Evolutionary conservation across 2,329 filamentous ascomycete genomes (phyloP).

Genomic region (Diplodia corticola): DNA sequence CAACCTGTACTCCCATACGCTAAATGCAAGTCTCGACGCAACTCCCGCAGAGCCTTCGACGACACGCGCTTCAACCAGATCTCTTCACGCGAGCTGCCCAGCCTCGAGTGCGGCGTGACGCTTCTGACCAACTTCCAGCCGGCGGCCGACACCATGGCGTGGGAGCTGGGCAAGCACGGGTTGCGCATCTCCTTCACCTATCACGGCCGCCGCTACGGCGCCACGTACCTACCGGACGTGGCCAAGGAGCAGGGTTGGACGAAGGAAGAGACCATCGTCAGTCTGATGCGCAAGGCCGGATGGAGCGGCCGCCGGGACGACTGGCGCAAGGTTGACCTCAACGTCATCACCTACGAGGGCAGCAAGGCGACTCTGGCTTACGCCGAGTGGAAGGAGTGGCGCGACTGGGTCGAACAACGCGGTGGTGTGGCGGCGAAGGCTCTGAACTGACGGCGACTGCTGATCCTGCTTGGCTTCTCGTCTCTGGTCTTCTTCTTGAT

Average conservation of each 20-base stretch:
- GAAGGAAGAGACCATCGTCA: conserved; percentile 86
- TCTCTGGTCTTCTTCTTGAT: background rate
- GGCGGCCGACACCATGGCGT: conserved; percentile 72
- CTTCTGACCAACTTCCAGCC: conserved; percentile 84
- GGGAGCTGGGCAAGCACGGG: conserved; percentile 83
- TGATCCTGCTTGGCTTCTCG: background rate
- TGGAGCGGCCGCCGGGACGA: conserved; percentile 69
- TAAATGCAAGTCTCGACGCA: background rate
- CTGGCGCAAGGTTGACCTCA: conserved; percentile 79
- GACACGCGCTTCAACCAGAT: conserved; percentile 64
- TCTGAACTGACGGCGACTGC: conserved; percentile 1
- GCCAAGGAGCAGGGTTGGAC: conserved; percentile 91
- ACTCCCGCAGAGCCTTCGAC: conserved; percentile 58
- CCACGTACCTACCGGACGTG: conserved; percentile 92
- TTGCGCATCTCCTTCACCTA: conserved; percentile 83
- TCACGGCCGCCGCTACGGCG: conserved; percentile 70
- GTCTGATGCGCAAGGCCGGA: conserved; percentile 90
- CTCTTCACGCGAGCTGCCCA: conserved; percentile 41
- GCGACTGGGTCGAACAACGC: conserved; percentile 62
- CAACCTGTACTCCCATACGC: background rate
- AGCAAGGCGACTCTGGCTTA: conserved; percentile 72
- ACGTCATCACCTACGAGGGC: conserved; percentile 83
- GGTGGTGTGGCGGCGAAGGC: background rate
- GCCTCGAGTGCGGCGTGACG: conserved; percentile 60
- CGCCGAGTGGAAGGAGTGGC: conserved; percentile 76